phyloP scores from a whole-genome alignment of 768 basidiomycete genomes.

The Termitomyces titanicus region DNA sequence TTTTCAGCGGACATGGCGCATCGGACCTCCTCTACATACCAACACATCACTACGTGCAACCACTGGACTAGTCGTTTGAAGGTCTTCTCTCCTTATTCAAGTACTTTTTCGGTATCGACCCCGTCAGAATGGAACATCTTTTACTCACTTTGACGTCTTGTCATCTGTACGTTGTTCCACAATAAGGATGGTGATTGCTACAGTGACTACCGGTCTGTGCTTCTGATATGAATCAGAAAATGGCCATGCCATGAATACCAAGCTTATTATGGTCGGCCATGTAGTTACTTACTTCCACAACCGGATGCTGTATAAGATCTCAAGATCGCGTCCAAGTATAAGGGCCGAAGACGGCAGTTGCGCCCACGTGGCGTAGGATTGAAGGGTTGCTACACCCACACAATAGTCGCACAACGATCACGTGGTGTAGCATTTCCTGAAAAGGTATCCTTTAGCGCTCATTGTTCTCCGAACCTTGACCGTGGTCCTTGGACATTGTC shows the following conservation, averaged over 20 bases:
- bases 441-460: conserved; percentile 7
- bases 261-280: conserved; percentile 5
- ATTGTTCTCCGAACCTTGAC: conserved; percentile 15
- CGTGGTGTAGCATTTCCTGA: conserved; percentile 2
- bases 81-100: conserved; percentile 1
- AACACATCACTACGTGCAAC: conserved; percentile 1
- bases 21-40: background rate
- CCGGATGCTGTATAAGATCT: background rate
- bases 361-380: background rate
- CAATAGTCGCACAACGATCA: conserved; percentile 12
- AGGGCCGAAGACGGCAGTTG: conserved; percentile 5
- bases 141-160: background rate
- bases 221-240: no score
- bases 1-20: background rate
- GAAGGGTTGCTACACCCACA: no score
- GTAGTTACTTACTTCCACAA: background rate
- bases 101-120: background rate
- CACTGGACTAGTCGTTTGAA: background rate
- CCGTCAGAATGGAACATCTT: background rate
- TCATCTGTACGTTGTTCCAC: background rate
- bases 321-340: background rate
- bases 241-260: background rate
- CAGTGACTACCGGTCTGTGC: no score
- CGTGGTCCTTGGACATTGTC: conserved; percentile 12
- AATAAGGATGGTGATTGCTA: background rate